These are phyloP conservation scores for Pyrenophora seminiperda DNA, from an alignment of 2,329 filamentous ascomycete genomes.

Conservation along the genomic window DNA sequence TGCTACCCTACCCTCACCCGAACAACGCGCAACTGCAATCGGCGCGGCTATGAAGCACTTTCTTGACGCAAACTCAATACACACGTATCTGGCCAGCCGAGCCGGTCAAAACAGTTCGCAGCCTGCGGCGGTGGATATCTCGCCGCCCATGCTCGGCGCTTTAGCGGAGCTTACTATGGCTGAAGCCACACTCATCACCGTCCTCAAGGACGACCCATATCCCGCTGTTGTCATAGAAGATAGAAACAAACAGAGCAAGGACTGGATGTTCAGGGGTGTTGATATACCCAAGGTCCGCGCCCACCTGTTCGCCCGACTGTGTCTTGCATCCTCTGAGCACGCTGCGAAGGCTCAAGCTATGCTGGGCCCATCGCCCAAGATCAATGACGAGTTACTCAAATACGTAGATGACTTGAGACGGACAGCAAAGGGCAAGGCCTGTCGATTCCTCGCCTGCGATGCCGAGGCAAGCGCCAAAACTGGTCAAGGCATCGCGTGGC, in stretches of 20 bases:
- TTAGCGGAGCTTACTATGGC: slow-evolving; percentile 71
- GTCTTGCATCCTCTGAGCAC: slow-evolving; percentile 86
- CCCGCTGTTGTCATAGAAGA: slow-evolving; percentile 79
- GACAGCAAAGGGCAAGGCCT: slow-evolving; percentile 81
- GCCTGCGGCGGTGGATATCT: slow-evolving; percentile 49
- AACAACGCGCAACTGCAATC: slow-evolving; percentile 73
- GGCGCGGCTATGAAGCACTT: slow-evolving; percentile 76
- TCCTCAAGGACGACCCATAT: slow-evolving; percentile 94
- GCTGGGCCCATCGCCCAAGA: slow-evolving; percentile 50
- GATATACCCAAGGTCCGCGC: slow-evolving; percentile 87
- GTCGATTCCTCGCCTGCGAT: slow-evolving; percentile 88
- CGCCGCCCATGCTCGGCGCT: slow-evolving; percentile 51
- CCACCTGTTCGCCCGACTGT: slow-evolving; percentile 84
- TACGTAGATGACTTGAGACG: slow-evolving; percentile 78
- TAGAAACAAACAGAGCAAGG: slow-evolving; percentile 79
- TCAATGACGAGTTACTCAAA: slow-evolving; percentile 69
- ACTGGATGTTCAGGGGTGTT: slow-evolving; percentile 96
- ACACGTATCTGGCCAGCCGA: slow-evolving; percentile 70
- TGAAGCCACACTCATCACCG: slow-evolving; percentile 86
- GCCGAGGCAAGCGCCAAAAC: slow-evolving; percentile 81
- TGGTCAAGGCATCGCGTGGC: slow-evolving; percentile 85
- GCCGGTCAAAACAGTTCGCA: slow-evolving; percentile 50
- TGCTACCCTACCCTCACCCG: slow-evolving; percentile 57
- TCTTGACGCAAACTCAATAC: slow-evolving; percentile 77
- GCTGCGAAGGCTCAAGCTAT: slow-evolving; percentile 71